These are phyloP conservation scores for Microbotryomycetes sp. DNA, from an alignment of 1,284 basidiomycete genomes.

Conservation along the genomic window DNA sequence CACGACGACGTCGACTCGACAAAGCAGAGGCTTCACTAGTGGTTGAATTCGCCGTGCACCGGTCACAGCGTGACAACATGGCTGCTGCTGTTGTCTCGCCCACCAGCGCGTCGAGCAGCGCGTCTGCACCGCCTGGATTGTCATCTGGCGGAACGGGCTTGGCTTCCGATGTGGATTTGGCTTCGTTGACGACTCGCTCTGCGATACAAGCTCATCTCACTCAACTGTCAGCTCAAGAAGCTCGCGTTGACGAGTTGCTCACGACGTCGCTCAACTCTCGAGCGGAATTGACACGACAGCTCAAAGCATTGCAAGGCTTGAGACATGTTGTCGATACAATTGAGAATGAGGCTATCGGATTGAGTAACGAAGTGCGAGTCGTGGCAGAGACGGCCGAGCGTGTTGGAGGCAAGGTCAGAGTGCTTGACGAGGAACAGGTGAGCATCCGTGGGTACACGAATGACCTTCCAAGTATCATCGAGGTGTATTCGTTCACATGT, in stretches of 20 bases:
- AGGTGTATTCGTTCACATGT: conserved; percentile 23
- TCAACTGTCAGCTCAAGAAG: conserved; percentile 18
- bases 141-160: neutral
- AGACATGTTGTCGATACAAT: conserved; percentile 33
- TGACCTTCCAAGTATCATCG: conserved; percentile 86
- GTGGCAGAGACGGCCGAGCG: conserved; percentile 56
- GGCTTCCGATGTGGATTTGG: conserved; percentile 4
- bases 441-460: conserved; percentile 43
- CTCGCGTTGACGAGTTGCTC: conserved; percentile 28
- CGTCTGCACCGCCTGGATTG: neutral
- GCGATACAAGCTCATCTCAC: conserved; percentile 18
- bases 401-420: conserved; percentile 78
- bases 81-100: too few species aligned
- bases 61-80: too few species aligned
- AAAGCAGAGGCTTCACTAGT: too few species aligned
- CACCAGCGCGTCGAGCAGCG: too few species aligned
- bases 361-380: conserved; percentile 24
- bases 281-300: conserved; percentile 19
- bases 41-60: too few species aligned
- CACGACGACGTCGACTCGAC: too few species aligned
- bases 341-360: conserved; percentile 31
- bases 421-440: conserved; percentile 81
- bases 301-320: conserved; percentile 30
- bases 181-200: conserved; percentile 16
- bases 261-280: conserved; percentile 25